Base-by-base conservation (phyloP, 805 yeast genomes). In the Yarrowia sp. region DNA sequence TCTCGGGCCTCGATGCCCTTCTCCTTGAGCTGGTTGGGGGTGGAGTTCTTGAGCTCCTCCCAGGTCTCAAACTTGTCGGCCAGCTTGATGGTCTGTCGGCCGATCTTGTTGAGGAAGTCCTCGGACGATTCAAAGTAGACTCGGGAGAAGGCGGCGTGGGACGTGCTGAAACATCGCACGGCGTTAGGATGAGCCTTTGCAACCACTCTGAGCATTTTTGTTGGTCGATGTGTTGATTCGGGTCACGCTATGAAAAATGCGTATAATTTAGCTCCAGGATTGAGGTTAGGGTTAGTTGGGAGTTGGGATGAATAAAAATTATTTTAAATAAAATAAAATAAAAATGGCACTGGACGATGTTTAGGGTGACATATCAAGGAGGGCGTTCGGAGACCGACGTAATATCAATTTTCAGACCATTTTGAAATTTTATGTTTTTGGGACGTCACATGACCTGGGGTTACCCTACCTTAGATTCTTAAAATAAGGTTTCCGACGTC, bases 1-100 rank as follows among this genome's bases (percentile, higher is more conserved):
- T 86, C 81, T 51, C 84, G 80, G 1, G 85, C 81, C 65, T 90
- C 93, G 38, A 93, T 79, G 15, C 98, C 98, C 74, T 85, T 81
- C 57, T 83, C 85, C 74, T 90, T 91, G 83, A 93, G 77, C 22
- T 79, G 77, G 62, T 74, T 71, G 3, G 90, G 81, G 22, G 81
- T 72, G 67, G 86, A 80, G 33, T 74, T 74, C 77, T 90, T 86
- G 66, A 93, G 82, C 68, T 83, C 81, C 10, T 84, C 80, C 92
- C 92, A 88, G 69, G 88, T 82, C 69, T 86, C 95, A 68, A 91
- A 87, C 9, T 80, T 72, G 47, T 87, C 96, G 4, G 79, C 77
- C 70, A 86, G 86, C 73, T 92, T 96, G 28, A 77, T 70, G 68
- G 86, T 79, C 66, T 84, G 83, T 68, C 97, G 85, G 2, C 98